Evolutionary conservation across 495 filamentous ascomycete genomes (phyloP).

Genomic region (Apodospora peruviana): DNA sequence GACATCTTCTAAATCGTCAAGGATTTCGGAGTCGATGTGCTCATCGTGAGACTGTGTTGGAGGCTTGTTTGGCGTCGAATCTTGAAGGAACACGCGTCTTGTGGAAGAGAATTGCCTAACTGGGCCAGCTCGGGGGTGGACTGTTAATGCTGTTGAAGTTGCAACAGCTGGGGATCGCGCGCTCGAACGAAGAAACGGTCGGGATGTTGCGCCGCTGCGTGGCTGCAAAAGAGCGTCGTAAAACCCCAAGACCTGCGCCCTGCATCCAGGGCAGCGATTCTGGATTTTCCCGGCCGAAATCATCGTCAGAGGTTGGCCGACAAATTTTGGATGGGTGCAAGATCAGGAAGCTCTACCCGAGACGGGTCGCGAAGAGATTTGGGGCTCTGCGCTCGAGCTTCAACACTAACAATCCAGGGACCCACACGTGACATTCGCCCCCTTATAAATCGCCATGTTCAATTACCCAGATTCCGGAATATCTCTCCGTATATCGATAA

Average conservation of each 20-base stretch:
- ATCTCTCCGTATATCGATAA: no score
- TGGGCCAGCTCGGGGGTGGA: slow-evolving; percentile 11
- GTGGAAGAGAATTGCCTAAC: slow-evolving; percentile 37
- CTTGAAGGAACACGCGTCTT: slow-evolving; percentile 18
- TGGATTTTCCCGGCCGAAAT: slow-evolving; percentile 40
- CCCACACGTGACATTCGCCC: slow-evolving; percentile 2
- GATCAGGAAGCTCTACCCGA: not conserved
- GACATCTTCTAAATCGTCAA: slow-evolving; percentile 4
- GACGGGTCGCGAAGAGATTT: not conserved
- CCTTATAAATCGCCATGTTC: no score
- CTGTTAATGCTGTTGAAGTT: slow-evolving; percentile 10
- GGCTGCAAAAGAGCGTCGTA: slow-evolving; percentile 34
- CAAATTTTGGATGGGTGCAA: not conserved
- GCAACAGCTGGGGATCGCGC: slow-evolving; percentile 4
- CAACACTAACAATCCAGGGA: not conserved
- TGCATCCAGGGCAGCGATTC: slow-evolving; percentile 45
- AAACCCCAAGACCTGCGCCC: slow-evolving; percentile 40
- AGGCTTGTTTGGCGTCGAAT: not conserved
- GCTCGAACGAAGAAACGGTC: slow-evolving; percentile 14
- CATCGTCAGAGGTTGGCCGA: slow-evolving; percentile 23
- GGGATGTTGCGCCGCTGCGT: slow-evolving; percentile 9
- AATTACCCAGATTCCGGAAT: no score
- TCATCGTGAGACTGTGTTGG: slow-evolving; percentile 1
- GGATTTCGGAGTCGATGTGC: no score
- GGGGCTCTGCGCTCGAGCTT: not conserved